phyloP scores from a whole-genome alignment of 352 stramenopile genomes.

The Plasmopara viticola region DNA sequence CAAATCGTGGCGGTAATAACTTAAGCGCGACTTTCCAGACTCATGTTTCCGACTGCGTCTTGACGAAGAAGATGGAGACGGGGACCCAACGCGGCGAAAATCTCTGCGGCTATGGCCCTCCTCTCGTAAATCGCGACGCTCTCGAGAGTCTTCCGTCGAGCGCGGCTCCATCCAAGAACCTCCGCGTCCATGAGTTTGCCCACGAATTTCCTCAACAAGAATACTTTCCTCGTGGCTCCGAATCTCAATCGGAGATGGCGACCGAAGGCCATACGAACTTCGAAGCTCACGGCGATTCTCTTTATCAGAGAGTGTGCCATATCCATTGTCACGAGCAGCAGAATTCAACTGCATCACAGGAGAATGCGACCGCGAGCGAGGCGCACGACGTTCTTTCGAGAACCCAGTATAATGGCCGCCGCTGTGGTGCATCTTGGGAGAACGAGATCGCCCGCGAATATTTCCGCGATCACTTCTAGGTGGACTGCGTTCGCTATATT shows the following conservation, averaged over 20 bases:
- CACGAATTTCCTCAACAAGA: slow-evolving; percentile 24
- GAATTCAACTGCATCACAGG: slow-evolving; percentile 20
- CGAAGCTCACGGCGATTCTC: slow-evolving; percentile 25
- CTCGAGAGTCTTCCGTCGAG: slow-evolving; percentile 11
- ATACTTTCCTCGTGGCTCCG: slow-evolving; percentile 13
- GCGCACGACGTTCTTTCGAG: slow-evolving; percentile 13
- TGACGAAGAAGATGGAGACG: slow-evolving; percentile 17
- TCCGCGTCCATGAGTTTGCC: slow-evolving; percentile 27
- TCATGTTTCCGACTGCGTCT: slow-evolving; percentile 22
- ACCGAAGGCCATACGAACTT: slow-evolving; percentile 17
- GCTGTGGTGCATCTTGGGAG: slow-evolving; percentile 13
- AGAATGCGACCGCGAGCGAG: slow-evolving; percentile 29
- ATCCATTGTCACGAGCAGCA: slow-evolving; percentile 12
- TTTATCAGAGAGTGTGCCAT: slow-evolving; percentile 18
- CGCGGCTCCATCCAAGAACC: slow-evolving; percentile 16
- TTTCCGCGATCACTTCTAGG: slow-evolving; percentile 23
- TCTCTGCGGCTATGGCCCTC: slow-evolving; percentile 12
- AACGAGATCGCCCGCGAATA: slow-evolving; percentile 25
- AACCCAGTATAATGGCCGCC: slow-evolving; percentile 9
- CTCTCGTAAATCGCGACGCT: slow-evolving; percentile 14
- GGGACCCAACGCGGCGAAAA: slow-evolving; percentile 9
- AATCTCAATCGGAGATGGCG: slow-evolving; percentile 17
- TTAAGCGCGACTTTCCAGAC: slow-evolving; percentile 10
- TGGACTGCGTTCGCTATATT: slow-evolving; percentile 24
- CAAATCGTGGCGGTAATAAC: slow-evolving; percentile 20